Percentiles rank a stretch among this genome's conserved stretches.
These are phyloP conservation scores for Schizophyllum commune DNA, from an alignment of 1,284 basidiomycete genomes.

Conservation along the genomic window DNA sequence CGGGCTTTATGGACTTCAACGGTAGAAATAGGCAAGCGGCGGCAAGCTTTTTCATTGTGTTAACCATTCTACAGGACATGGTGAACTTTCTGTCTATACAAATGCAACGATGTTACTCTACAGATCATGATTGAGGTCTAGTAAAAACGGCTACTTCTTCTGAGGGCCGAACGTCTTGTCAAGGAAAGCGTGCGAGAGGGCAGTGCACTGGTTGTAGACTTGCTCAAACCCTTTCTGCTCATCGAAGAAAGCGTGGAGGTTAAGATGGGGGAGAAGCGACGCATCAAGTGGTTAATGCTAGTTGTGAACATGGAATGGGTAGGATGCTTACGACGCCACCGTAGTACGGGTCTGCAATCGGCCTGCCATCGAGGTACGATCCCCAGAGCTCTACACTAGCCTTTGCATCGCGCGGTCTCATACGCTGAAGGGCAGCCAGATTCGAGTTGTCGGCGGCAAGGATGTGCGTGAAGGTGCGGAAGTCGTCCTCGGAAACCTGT, in stretches of 20 bases:
- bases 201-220: slow-evolving; percentile 11
- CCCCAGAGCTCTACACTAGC: slow-evolving; percentile 66
- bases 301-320: neutral
- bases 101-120: neutral
- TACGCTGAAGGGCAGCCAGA: slow-evolving; percentile 45
- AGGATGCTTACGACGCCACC: slow-evolving; percentile 43
- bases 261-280: neutral
- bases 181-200: slow-evolving; percentile 63
- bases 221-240: slow-evolving; percentile 26
- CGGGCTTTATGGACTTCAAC: neutral
- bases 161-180: slow-evolving; percentile 41
- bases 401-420: slow-evolving; percentile 47
- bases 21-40: too few species aligned
- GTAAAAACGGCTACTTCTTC: slow-evolving; percentile 7
- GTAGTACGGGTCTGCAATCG: slow-evolving; percentile 71
- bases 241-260: neutral
- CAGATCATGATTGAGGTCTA: slow-evolving; percentile 1
- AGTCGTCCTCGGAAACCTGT: slow-evolving; percentile 51
- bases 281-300: neutral
- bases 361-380: slow-evolving; percentile 57
- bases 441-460: slow-evolving; percentile 65
- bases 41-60: too few species aligned
- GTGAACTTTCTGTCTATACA: too few species aligned
- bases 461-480: slow-evolving; percentile 59
- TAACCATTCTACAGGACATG: too few species aligned